phyloP scores from a whole-genome alignment of 345 rosid species.

The Garcia nutans region DNA sequence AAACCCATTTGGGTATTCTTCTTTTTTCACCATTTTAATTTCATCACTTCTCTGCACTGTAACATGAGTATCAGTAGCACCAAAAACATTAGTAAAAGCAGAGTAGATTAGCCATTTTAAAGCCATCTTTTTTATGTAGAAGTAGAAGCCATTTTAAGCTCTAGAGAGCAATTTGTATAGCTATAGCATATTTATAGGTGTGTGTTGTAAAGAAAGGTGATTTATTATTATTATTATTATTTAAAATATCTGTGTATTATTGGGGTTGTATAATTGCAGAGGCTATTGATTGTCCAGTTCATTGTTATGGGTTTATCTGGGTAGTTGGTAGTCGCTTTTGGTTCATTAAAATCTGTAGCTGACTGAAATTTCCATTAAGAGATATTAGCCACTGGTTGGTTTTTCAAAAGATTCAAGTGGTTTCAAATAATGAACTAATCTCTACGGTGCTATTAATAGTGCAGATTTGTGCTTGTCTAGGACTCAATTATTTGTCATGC shows the following conservation, averaged over 20 bases:
- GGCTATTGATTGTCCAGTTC: too few species aligned
- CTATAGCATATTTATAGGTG: neutral
- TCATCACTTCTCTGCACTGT: neutral
- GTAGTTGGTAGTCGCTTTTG: slow-evolving; percentile 32
- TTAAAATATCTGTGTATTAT: neutral
- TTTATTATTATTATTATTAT: neutral
- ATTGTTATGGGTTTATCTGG: too few species aligned
- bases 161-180: neutral
- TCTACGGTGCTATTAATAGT: neutral
- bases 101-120: slow-evolving; percentile 31
- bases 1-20: slow-evolving; percentile 41
- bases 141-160: neutral
- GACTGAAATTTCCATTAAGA: neutral
- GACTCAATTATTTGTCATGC: neutral
- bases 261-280: neutral
- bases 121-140: slow-evolving; percentile 29
- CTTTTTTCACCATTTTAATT: slow-evolving; percentile 17
- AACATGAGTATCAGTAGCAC: neutral
- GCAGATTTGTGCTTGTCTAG: neutral
- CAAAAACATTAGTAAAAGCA: slow-evolving; percentile 36
- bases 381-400: neutral
- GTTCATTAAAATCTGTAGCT: slow-evolving; percentile 16
- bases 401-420: slow-evolving; percentile 11
- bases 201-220: neutral
- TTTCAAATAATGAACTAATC: neutral